Conservation (phyloP, 2,329 filamentous ascomycete genomes). For the Verticillium dahliae region DNA sequence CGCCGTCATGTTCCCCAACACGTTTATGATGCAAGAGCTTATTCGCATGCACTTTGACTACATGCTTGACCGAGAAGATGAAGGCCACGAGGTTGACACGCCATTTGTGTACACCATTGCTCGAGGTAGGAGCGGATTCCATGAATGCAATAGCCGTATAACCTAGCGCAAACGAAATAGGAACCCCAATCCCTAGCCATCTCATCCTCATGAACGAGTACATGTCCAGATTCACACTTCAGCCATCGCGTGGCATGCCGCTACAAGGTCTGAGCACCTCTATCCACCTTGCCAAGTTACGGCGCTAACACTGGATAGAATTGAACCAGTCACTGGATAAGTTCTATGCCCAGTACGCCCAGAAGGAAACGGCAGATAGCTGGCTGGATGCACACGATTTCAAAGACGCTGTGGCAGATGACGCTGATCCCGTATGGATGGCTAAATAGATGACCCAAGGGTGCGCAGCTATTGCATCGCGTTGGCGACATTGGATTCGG, state of each 20-base stretch:
- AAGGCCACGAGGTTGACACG: slow-evolving; percentile 4
- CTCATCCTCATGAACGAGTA: slow-evolving; percentile 12
- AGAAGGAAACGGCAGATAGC: no score
- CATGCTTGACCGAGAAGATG: slow-evolving; percentile 5
- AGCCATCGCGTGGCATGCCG: slow-evolving; percentile 12
- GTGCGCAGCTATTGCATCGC: no score
- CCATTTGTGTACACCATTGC: slow-evolving; percentile 11
- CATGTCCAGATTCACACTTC: slow-evolving; percentile 11
- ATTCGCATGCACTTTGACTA: slow-evolving; percentile 11
- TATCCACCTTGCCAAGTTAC: not conserved
- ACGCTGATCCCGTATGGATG: slow-evolving; percentile 7
- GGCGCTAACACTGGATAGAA: not conserved
- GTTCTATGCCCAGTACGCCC: slow-evolving; percentile 2
- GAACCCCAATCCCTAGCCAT: slow-evolving; percentile 6
- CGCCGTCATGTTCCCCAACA: slow-evolving; percentile 14
- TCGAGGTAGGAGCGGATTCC: slow-evolving; percentile 4
- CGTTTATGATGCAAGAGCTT: slow-evolving; percentile 13
- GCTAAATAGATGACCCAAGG: not conserved
- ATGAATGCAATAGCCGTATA: not conserved
- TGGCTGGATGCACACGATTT: no score
- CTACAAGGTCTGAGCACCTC: slow-evolving; percentile 7
- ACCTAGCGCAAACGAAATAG: not conserved
- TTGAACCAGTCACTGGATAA: slow-evolving; percentile 10
- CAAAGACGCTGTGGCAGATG: slow-evolving; percentile 8
- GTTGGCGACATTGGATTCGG: no score